Evolutionary conservation across 495 filamentous ascomycete species (phyloP), one percentile per base, ranked within the genome.

Genomic region (Neohortaea acidophila): DNA sequence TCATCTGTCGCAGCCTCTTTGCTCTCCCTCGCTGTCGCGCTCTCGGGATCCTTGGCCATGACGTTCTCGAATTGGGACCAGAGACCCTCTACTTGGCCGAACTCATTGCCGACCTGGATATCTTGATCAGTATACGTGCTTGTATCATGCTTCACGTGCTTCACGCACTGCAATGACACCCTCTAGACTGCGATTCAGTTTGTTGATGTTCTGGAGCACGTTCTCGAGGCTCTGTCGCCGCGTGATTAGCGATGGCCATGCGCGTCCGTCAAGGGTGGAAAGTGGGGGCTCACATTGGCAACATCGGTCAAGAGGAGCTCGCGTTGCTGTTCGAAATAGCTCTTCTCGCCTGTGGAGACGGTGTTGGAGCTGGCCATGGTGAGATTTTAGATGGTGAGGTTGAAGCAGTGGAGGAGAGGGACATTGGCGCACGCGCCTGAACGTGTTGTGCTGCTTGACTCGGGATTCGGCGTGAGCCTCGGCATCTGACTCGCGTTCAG

Each of bases 1-100:
- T 47, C 38, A 0, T 48, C 34, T n/a, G 32, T 37, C 13, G 46
- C 41, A 14, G 36, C 46, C 19, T 44, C 53, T 22, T 44, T 52
- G 10, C 35, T 33, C 35, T 43, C 36, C 23, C 33, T 41, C 14
- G 26, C 33, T 27, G 64, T 62, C 23, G 54, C 60, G 17, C 60
- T 61, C 44, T 73, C 74, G 0, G 63, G 59, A 26, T 81, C 77
- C 44, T 75, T 79, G 13, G 74, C 83, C 87, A 94, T 96, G 45
- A 94, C 86, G 39, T 78, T 79, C 66, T 97, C 89, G 53, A 97
- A 97, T 43, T 91, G 83, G 23, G 79, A 85, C 89, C 89, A 97
- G 23, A 97, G 69, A 19, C 83, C 84, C 59, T 97, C 89, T 13
- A 97, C 89, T 7, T 81, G 83, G n/a, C 80, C 73, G 56, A 97